These are phyloP conservation scores for Carpinus fangiana DNA, from an alignment of 306 rosid species.

Conservation along the genomic window DNA sequence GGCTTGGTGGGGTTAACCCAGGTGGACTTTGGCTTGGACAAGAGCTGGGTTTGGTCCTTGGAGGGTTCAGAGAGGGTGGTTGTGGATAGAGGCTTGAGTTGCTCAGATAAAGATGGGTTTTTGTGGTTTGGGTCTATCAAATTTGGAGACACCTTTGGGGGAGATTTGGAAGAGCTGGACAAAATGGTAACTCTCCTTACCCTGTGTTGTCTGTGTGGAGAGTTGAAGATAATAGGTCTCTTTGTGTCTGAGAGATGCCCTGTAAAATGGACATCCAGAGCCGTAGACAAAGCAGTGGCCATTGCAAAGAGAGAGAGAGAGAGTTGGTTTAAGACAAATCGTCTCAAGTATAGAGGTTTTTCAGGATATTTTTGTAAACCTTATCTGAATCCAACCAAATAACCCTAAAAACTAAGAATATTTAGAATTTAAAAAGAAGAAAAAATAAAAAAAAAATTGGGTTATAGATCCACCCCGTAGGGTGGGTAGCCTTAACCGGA, in stretches of 20 bases:
- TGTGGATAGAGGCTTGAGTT: constrained; percentile 63
- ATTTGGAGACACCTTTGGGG: constrained; percentile 38
- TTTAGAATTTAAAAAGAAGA: neutral
- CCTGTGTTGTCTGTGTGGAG: constrained; percentile 27
- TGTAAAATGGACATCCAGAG: constrained; percentile 49
- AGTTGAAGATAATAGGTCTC: constrained; percentile 46
- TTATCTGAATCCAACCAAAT: constrained; percentile 24
- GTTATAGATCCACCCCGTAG: constrained; percentile 15
- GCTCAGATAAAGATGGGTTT: constrained; percentile 72
- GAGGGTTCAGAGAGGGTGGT: constrained; percentile 50
- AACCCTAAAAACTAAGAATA: constrained; percentile 18
- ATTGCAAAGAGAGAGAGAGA: constrained; percentile 21
- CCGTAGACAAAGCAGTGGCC: constrained; percentile 66
- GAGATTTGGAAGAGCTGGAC: constrained; percentile 48
- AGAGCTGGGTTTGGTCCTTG: constrained; percentile 35
- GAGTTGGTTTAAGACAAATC: constrained; percentile 1
- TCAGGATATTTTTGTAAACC: constrained; percentile 25
- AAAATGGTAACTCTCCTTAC: constrained; percentile 32
- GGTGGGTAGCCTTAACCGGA: constrained; percentile 37
- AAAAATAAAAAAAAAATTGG: neutral
- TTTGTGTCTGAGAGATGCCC: constrained; percentile 47
- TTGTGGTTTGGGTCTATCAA: constrained; percentile 34
- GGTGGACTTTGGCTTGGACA: constrained; percentile 73
- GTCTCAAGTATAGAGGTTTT: no score
- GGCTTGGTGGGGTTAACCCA: constrained; percentile 92